These are phyloP conservation scores for Senna tora DNA, from an alignment of 306 rosid species.

Conservation along the genomic window DNA sequence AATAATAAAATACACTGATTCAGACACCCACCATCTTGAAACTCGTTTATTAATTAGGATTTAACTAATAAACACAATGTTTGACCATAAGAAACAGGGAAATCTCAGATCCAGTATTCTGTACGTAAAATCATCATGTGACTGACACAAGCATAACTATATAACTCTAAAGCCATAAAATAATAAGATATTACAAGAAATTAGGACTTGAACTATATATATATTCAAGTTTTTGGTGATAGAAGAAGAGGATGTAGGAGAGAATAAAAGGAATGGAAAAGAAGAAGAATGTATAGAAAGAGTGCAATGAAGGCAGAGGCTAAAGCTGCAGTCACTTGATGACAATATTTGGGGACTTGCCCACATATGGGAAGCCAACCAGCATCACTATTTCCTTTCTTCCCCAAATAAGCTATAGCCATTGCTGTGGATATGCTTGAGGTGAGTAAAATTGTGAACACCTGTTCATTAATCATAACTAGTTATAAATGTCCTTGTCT, in stretches of 20 bases:
- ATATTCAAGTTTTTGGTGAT: slow-evolving; percentile 38
- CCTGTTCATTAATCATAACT: too few relatives aligned
- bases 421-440: slow-evolving; percentile 76
- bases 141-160: background rate
- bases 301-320: slow-evolving; percentile 51
- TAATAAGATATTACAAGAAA: background rate
- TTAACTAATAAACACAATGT: background rate
- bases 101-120: background rate
- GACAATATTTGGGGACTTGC: slow-evolving; percentile 63
- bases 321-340: slow-evolving; percentile 63
- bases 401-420: slow-evolving; percentile 73
- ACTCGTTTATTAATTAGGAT: too few relatives aligned
- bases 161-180: background rate
- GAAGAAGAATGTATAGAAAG: slow-evolving; percentile 48
- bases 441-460: slow-evolving; percentile 53
- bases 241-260: slow-evolving; percentile 66
- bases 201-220: background rate
- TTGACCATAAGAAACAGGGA: background rate
- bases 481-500: background rate
- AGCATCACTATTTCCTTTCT: slow-evolving; percentile 70
- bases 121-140: background rate
- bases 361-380: slow-evolving; percentile 84
- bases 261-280: slow-evolving; percentile 59
- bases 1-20: too few relatives aligned
- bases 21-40: too few relatives aligned